Conservation (phyloP, 106 monocot genomes). For the Dendrobium catenatum region DNA sequence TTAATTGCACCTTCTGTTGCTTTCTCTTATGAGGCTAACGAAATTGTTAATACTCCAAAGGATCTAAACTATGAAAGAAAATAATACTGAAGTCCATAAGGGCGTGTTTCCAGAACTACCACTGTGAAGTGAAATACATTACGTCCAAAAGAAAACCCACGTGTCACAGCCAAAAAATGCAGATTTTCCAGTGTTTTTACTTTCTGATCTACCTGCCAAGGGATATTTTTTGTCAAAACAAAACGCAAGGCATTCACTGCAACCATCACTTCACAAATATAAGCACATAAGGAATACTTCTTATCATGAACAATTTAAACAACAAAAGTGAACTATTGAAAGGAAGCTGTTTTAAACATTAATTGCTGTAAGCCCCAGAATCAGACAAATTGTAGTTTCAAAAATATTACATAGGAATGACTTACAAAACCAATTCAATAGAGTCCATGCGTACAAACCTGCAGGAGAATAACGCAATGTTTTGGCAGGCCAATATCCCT, state of each 20-base stretch:
- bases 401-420: conserved; percentile 2
- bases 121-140: neutral
- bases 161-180: neutral
- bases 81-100: neutral
- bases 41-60: neutral
- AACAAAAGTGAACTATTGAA: neutral
- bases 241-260: neutral
- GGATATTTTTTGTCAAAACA: neutral
- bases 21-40: neutral
- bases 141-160: neutral
- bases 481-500: conserved; percentile 79
- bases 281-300: neutral
- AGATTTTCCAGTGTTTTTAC: neutral
- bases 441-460: conserved; percentile 33
- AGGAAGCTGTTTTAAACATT: neutral
- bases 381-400: neutral
- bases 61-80: neutral
- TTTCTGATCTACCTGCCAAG: neutral
- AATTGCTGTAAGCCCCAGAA: neutral
- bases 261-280: neutral
- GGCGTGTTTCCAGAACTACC: neutral
- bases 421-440: neutral
- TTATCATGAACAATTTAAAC: neutral
- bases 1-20: neutral
- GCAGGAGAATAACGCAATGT: conserved; percentile 86